phyloP scores from a whole-genome alignment of 345 rosid genomes.

The Trapa incisa region DNA sequence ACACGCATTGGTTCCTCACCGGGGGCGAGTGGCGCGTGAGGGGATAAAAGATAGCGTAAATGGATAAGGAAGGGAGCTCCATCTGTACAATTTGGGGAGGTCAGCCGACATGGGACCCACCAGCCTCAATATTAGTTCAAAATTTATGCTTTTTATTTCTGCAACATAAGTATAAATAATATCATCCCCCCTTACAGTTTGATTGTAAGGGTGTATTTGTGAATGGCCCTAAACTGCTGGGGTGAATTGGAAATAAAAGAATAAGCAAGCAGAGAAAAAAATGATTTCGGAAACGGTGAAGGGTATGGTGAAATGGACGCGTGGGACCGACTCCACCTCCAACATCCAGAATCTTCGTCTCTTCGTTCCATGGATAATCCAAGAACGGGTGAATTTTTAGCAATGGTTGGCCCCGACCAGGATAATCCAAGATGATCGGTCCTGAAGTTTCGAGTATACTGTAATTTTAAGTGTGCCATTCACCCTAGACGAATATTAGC shows the following conservation, averaged over 20 bases:
- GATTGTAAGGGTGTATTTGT: not conserved
- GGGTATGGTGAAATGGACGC: not conserved
- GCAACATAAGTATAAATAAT: not conserved
- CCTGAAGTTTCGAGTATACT: no score
- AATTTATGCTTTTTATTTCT: not conserved
- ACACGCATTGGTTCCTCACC: not conserved
- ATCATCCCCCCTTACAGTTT: no score
- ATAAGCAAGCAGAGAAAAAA: not conserved
- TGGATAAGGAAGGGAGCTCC: not conserved
- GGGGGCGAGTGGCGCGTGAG: slow-evolving; percentile 1
- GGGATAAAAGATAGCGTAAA: not conserved
- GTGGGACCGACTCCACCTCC: not conserved
- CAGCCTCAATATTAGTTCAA: slow-evolving; percentile 13
- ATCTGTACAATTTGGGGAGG: slow-evolving; percentile 1
- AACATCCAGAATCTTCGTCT: not conserved
- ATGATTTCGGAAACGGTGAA: not conserved
- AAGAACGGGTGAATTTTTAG: not conserved
- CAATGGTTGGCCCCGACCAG: slow-evolving; percentile 1
- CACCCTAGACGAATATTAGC: no score
- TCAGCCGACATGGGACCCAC: slow-evolving; percentile 15
- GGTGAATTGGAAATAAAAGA: not conserved
- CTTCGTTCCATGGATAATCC: no score
- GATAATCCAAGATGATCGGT: no score
- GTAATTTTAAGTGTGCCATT: no score
- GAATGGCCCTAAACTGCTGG: not conserved